Percentiles rank a stretch among this genome's conserved stretches.
phyloP scores from a whole-genome alignment of 2,329 filamentous ascomycete genomes.

The Zasmidium angulare region DNA sequence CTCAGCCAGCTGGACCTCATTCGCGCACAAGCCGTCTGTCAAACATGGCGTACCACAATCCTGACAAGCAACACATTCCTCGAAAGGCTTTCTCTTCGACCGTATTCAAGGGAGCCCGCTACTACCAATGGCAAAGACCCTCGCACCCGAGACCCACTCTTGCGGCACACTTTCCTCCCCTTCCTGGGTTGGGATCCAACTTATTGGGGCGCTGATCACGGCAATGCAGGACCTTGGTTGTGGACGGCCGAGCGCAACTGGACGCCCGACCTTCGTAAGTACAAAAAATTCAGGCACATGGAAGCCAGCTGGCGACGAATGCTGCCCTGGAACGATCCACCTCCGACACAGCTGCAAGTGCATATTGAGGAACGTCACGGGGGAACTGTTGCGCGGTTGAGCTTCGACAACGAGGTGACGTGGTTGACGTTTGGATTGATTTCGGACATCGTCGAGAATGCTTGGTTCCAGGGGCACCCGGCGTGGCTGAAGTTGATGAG shows the following conservation, averaged over 20 bases:
- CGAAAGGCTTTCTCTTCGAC: not conserved
- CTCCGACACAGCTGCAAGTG: not conserved
- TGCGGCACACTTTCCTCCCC: not conserved
- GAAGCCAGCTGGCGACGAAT: conserved; percentile 4
- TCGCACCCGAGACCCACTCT: not conserved
- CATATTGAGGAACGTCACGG: not conserved
- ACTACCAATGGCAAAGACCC: not conserved
- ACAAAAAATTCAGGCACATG: not conserved
- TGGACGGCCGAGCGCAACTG: not conserved
- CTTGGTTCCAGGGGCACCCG: not conserved
- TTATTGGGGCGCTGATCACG: not conserved
- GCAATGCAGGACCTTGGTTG: not conserved
- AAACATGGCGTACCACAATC: not conserved
- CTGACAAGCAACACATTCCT: not conserved
- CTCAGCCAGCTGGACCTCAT: not conserved
- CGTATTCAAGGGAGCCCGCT: not conserved
- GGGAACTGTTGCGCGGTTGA: not conserved
- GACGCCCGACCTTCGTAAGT: not conserved
- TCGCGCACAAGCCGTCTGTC: not conserved
- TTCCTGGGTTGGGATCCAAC: not conserved
- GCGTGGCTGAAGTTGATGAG: not conserved
- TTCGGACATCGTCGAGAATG: not conserved
- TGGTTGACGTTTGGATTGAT: not conserved
- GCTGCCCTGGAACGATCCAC: not conserved
- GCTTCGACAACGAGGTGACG: not conserved